Percentiles rank a stretch among this genome's conserved stretches.
phyloP scores from a whole-genome alignment of 2,329 filamentous ascomycete species.

The Ilyonectria mors-panacis region DNA sequence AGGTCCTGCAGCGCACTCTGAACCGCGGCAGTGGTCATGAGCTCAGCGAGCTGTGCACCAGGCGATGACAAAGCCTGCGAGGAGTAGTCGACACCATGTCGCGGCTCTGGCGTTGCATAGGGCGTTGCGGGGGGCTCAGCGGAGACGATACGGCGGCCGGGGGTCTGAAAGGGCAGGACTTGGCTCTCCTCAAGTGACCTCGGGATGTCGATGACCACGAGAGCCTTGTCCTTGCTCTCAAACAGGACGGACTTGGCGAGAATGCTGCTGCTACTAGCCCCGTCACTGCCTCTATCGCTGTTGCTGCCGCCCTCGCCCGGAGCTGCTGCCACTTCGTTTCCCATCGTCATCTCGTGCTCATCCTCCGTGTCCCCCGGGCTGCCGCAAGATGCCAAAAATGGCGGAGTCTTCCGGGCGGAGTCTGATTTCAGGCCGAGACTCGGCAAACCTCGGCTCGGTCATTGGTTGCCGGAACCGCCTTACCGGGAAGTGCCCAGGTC shows the following conservation, averaged over 20 bases:
- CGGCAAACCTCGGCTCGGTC: constrained; percentile 51
- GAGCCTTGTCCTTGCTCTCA: constrained; percentile 54
- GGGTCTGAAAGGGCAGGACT: constrained; percentile 57
- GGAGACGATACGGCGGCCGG: constrained; percentile 62
- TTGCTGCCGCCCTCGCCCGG: background rate
- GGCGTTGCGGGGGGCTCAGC: constrained; percentile 59
- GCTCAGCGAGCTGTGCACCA: constrained; percentile 66
- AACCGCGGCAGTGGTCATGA: constrained; percentile 67
- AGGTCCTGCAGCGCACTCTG: constrained; percentile 60
- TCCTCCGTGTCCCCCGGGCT: constrained; percentile 15
- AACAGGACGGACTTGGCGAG: constrained; percentile 52
- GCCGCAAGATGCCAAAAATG: background rate
- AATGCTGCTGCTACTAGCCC: background rate
- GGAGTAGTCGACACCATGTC: constrained; percentile 26
- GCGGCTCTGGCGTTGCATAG: constrained; percentile 58
- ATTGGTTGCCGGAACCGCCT: constrained; percentile 40
- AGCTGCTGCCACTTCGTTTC: constrained; percentile 27
- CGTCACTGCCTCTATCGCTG: constrained; percentile 3
- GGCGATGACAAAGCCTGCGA: constrained; percentile 55
- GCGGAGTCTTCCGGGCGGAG: constrained; percentile 32
- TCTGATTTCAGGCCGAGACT: constrained; percentile 38
- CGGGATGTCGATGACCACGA: constrained; percentile 78
- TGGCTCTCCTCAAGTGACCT: constrained; percentile 78
- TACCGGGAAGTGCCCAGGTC: background rate
- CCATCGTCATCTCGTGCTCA: constrained; percentile 2